phyloP scores from a whole-genome alignment of 2,329 filamentous ascomycete genomes.

The Fusarium lyarnte region DNA sequence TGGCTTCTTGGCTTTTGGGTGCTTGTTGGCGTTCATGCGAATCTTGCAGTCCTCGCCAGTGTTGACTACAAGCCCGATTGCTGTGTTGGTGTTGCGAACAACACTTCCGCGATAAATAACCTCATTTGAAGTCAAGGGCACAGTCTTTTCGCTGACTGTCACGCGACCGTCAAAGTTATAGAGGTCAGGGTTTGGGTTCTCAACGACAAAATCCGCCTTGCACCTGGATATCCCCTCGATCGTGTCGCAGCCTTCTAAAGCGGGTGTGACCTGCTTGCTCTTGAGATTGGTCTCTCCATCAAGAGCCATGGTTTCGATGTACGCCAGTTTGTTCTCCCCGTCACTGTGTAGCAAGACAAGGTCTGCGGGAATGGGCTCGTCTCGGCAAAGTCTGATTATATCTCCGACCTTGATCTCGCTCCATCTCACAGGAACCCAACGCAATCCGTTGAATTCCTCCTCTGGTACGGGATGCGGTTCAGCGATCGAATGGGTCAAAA shows the following conservation, averaged over 20 bases:
- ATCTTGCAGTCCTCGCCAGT: slow-evolving; percentile 92
- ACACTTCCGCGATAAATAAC: slow-evolving; percentile 89
- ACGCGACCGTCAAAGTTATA: slow-evolving; percentile 81
- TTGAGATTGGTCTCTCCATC: slow-evolving; percentile 87
- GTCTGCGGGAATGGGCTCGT: slow-evolving; percentile 86
- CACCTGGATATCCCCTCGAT: slow-evolving; percentile 64
- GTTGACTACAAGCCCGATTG: slow-evolving; percentile 84
- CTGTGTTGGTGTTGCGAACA: slow-evolving; percentile 79
- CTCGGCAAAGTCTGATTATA: slow-evolving; percentile 63
- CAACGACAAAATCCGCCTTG: slow-evolving; percentile 72
- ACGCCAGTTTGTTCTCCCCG: slow-evolving; percentile 82
- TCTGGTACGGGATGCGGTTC: slow-evolving; percentile 50
- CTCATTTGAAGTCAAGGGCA: slow-evolving; percentile 80
- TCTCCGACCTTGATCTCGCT: slow-evolving; percentile 61
- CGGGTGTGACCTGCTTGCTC: slow-evolving; percentile 73
- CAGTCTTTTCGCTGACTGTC: slow-evolving; percentile 64
- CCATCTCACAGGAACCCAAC: slow-evolving; percentile 63
- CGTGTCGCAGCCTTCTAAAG: slow-evolving; percentile 66
- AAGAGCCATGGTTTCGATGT: slow-evolving; percentile 84
- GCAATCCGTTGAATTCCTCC: slow-evolving; percentile 68
- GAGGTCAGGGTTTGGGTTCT: slow-evolving; percentile 81
- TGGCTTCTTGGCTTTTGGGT: slow-evolving; percentile 84
- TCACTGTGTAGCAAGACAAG: slow-evolving; percentile 80
- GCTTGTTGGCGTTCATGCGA: slow-evolving; percentile 90
- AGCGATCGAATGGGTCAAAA: slow-evolving; percentile 43